These are phyloP conservation scores for Neofusicoccum sp. DNA, from an alignment of 2,329 filamentous ascomycete genomes.

Conservation along the genomic window DNA sequence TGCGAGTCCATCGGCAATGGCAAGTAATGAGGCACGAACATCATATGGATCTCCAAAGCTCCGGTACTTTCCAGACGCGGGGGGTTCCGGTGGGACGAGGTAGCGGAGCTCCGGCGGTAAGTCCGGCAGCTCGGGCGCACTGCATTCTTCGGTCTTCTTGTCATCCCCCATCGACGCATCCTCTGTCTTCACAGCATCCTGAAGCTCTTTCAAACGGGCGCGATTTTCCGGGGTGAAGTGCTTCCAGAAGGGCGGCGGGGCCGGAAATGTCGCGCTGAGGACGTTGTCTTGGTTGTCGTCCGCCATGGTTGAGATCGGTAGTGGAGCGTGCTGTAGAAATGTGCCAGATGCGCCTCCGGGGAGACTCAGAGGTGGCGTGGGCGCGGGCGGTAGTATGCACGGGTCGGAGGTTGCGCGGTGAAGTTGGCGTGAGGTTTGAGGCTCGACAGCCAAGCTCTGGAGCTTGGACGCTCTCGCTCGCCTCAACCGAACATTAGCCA, in stretches of 20 bases:
- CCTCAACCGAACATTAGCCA: not conserved
- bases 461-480: conserved; percentile 6
- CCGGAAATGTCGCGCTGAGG: conserved; percentile 67
- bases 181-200: conserved; percentile 29
- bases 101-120: conserved; percentile 71
- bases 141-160: conserved; percentile 26
- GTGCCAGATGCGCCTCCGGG: not conserved
- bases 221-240: conserved; percentile 79
- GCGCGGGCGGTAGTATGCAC: not conserved
- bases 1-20: not conserved
- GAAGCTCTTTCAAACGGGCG: conserved; percentile 55
- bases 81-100: conserved; percentile 78
- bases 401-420: not conserved
- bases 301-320: conserved; percentile 52
- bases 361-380: not conserved
- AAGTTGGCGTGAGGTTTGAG: not conserved
- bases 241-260: conserved; percentile 86
- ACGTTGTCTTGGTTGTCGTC: conserved; percentile 50
- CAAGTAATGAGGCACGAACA: not conserved
- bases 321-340: not conserved
- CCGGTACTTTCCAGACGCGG: conserved; percentile 67
- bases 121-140: conserved; percentile 27
- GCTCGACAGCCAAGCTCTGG: not conserved
- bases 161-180: conserved; percentile 25
- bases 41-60: conserved; percentile 58